Conservation (phyloP, 306 rosid genomes). For the Lathyrus sativus region DNA sequence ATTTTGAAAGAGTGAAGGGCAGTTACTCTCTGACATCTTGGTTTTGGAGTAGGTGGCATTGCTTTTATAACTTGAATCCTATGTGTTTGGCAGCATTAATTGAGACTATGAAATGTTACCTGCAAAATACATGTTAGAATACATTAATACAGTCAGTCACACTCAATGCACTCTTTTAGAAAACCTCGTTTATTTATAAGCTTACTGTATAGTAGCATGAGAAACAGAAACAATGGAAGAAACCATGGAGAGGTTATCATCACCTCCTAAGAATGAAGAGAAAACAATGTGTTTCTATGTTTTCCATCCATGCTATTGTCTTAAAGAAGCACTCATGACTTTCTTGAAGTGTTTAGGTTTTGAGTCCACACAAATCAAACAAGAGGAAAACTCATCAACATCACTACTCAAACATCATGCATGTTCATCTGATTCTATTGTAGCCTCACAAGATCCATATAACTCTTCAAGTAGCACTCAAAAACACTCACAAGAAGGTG, state of each 20-base stretch:
- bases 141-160: neutral
- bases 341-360: constrained; percentile 5
- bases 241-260: neutral
- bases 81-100: constrained; percentile 21
- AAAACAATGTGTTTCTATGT: neutral
- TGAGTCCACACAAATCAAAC: neutral
- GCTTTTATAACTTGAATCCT: constrained; percentile 38
- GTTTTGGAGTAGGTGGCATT: constrained; percentile 41
- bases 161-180: neutral
- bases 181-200: neutral
- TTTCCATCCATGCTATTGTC: neutral
- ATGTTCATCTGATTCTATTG: neutral
- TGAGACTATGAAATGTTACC: constrained; percentile 16
- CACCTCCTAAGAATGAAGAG: neutral
- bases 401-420: constrained; percentile 3
- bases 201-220: neutral
- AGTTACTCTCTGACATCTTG: constrained; percentile 25
- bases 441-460: neutral
- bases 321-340: neutral
- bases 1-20: neutral
- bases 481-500: neutral
- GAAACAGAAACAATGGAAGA: constrained; percentile 11
- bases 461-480: neutral
- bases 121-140: neutral
- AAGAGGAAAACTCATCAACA: constrained; percentile 10